These are phyloP conservation scores for Triticum dicoccoides DNA, from an alignment of 176 grass and related monocot species.

Conservation along the genomic window DNA sequence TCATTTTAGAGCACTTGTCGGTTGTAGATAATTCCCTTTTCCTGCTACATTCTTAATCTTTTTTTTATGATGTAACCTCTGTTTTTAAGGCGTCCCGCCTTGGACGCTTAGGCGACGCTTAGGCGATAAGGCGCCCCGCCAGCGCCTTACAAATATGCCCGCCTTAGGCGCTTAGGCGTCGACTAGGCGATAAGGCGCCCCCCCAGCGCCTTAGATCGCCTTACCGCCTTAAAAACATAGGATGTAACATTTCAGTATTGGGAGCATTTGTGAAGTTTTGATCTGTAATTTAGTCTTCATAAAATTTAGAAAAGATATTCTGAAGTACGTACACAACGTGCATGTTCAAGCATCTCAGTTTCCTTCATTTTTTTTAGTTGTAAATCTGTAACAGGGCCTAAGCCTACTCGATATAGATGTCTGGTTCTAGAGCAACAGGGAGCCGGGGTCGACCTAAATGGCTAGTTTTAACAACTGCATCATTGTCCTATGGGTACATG, in stretches of 20 bases:
- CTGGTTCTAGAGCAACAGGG: not conserved
- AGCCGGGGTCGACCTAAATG: not conserved
- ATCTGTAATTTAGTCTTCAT: not conserved
- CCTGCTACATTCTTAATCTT: not conserved
- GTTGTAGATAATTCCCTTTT: not conserved
- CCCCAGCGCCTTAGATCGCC: no score
- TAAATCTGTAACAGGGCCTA: not conserved
- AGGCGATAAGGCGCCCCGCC: no score
- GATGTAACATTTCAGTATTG: not conserved
- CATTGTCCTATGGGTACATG: not conserved
- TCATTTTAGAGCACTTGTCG: not conserved
- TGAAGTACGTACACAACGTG: not conserved
- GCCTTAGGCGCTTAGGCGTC: no score
- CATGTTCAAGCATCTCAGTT: not conserved
- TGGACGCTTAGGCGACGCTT: no score
- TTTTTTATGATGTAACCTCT: not conserved
- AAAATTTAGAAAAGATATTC: not conserved
- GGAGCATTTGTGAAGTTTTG: not conserved
- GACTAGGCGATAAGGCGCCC: no score
- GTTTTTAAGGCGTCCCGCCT: no score
- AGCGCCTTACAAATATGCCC: no score
- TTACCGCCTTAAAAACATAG: no score
- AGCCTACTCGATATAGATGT: not conserved
- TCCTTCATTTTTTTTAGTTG: not conserved
- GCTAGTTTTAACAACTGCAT: not conserved